phyloP scores from a whole-genome alignment of 2,329 filamentous ascomycete genomes.

The Sarocladium strictum region DNA sequence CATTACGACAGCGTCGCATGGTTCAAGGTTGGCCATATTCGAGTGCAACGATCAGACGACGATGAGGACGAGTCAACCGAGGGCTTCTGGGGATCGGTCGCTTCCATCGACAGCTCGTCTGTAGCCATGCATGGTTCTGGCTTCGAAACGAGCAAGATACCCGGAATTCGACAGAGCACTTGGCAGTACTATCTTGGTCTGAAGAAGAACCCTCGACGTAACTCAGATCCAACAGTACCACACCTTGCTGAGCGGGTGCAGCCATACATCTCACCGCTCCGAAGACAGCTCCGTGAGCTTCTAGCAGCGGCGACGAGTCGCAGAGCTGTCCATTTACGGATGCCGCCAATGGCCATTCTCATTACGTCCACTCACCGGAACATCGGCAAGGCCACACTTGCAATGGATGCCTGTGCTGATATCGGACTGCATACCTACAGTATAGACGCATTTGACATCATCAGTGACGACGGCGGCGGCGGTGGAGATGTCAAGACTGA shows the following conservation, averaged over 20 bases:
- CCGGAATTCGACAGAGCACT: slow-evolving; percentile 66
- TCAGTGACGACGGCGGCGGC: slow-evolving; percentile 78
- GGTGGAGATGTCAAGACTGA: slow-evolving; percentile 92
- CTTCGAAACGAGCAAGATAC: slow-evolving; percentile 74
- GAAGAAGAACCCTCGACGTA: slow-evolving; percentile 54
- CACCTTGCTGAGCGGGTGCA: slow-evolving; percentile 33
- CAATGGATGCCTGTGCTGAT: slow-evolving; percentile 72
- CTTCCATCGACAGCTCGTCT: slow-evolving; percentile 76
- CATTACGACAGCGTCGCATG: slow-evolving; percentile 67
- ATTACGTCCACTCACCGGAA: slow-evolving; percentile 87
- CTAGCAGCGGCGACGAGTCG: slow-evolving; percentile 85
- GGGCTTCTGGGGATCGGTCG: slow-evolving; percentile 78
- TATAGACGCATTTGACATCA: slow-evolving; percentile 88
- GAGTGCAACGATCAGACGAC: slow-evolving; percentile 45
- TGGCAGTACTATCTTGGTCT: slow-evolving; percentile 90
- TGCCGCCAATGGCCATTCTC: slow-evolving; percentile 83
- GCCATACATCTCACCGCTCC: slow-evolving; percentile 52
- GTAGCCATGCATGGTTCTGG: slow-evolving; percentile 91
- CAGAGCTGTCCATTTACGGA: slow-evolving; percentile 76
- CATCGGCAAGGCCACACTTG: slow-evolving; percentile 84
- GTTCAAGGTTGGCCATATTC: slow-evolving; percentile 83
- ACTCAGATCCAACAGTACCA: slow-evolving; percentile 31
- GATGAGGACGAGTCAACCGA: slow-evolving; percentile 56
- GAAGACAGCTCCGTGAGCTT: slow-evolving; percentile 72
- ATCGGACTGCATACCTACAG: slow-evolving; percentile 84